Evolutionary conservation across 225 moss, liverwort and hornwort genomes (phyloP), one percentile per base, ranked within the genome.

Genomic region (Marchantia polymorpha): DNA sequence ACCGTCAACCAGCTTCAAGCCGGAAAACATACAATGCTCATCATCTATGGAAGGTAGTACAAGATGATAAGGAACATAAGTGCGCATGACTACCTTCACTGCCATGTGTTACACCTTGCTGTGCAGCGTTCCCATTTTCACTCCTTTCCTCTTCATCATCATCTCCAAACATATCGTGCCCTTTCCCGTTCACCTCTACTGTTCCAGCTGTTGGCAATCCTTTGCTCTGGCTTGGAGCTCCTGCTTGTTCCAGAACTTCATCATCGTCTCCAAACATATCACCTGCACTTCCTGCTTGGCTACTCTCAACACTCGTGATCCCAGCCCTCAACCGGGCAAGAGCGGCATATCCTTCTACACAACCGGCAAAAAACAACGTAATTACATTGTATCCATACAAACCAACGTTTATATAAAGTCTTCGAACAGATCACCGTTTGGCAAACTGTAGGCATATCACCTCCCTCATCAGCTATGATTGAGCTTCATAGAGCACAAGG

Each of bases 311-410:
- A 80, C 65, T 82, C 70, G 84, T 54, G 81, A 85, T 86, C 52
- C 94, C 96, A 78, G 85, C 82, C 70, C 89, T 84, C 83, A 90
- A 83, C 83, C 94, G 89, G 16, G 89, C 82, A 82, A 96, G 85
- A 46, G 96, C 94, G 84, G 94, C 94, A 71, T 94, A 96, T 78
- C 94, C 94, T 78, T 91, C 91, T 92, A 81, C n/a, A 76, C 8
- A 74, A 81, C 60, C 14, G 13, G 8, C 22, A 19, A 19, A 3
- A 52, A 23, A 30, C 46, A 47, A 20, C 39, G 2, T 39, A 5
- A 5, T 39, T 39, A 39, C 39, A 39, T 39, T 39, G 39, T 39
- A 39, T 39, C 39, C 39, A 39, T 39, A 39, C 39, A 2, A 39
- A 39, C 3, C 3, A 5, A 39, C 39, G 39, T 39, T 80, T 59